Evolutionary conservation across 306 rosid species (phyloP), one percentile per base, ranked within the genome.

Genomic region (Abrus pulchellus): DNA sequence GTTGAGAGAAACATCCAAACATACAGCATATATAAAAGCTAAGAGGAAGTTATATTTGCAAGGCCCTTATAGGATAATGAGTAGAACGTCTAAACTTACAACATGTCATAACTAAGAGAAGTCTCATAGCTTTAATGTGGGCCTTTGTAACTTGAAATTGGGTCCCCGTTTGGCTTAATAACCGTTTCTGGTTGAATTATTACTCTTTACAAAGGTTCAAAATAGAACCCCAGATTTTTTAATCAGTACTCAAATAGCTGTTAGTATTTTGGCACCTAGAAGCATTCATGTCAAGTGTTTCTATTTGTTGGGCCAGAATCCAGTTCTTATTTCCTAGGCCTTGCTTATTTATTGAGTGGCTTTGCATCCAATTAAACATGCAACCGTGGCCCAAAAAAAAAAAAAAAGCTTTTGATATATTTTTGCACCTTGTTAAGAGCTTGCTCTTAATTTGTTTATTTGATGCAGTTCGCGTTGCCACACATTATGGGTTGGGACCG

Each of bases 401-500:
- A 34, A 36, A 36, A 36, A 52, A 36, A 56, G 63, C 27, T 50
- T 12, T 12, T 29, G 9, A 9, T 70, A 30, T 11, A 14, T 43
- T 75, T 40, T 80, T 61, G 38, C 53, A 34, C 30, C 70, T 68
- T 74, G 13, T 41, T 62, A 62, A 72, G 34, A 48, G 5, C 13
- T 13, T 30, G 38, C 49, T 47, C 50, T 28, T 40, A 57, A 40
- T 69, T 40, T 63, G 70, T 61, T 9, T 73, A 55, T 80, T 27
- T 54, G 36, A 29, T 81, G 82, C 91, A 94, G 99, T 94, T 90
- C 84, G 97, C 92, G 6, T 83, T 94, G 81, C 99, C 97, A 41
- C 94, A 85, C 89, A 89, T 94, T 72, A 87, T 94, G 88, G 97
- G 97, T 47, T 94, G 99, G 97, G 91, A 91, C 81, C 88, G 83